Percentiles rank a stretch among this genome's conserved stretches.
Evolutionary conservation across 305 asterid genomes (phyloP).

Genomic region (Ajuga reptans): DNA sequence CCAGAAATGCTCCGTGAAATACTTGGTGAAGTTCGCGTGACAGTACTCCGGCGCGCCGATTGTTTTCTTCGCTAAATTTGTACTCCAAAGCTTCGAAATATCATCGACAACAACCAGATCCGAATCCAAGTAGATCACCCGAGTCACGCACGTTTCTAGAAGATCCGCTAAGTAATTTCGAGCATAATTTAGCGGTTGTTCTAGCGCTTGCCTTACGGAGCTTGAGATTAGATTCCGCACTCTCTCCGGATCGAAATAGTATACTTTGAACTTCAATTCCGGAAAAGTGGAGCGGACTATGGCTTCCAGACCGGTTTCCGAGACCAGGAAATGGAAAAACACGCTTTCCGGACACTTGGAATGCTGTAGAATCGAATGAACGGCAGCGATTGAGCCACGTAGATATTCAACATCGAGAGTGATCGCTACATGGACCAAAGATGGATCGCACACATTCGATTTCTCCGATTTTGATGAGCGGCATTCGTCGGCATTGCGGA

Average conservation of each 20-base stretch:
- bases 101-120: conserved; percentile 91
- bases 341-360: conserved; percentile 77
- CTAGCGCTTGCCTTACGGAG: conserved; percentile 86
- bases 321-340: conserved; percentile 80
- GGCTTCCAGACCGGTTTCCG: conserved; percentile 53
- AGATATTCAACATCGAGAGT: conserved; percentile 80
- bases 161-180: conserved; percentile 81
- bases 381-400: conserved; percentile 94
- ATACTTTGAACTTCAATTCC: conserved; percentile 70
- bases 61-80: conserved; percentile 48
- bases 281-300: conserved; percentile 80
- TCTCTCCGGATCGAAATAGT: conserved; percentile 74
- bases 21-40: conserved; percentile 84
- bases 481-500: conserved; percentile 70
- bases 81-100: conserved; percentile 64
- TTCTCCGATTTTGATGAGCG: conserved; percentile 25
- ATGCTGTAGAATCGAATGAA: conserved; percentile 79
- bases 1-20: conserved; percentile 77
- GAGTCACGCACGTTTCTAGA: conserved; percentile 64
- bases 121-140: conserved; percentile 87
- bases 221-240: conserved; percentile 71
- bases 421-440: conserved; percentile 85
- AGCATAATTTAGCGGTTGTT: conserved; percentile 84
- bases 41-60: conserved; percentile 96
- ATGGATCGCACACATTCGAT: conserved; percentile 59